Evolutionary conservation across 2,329 filamentous ascomycete species (phyloP).

Genomic region (Diaporthe helianthi): DNA sequence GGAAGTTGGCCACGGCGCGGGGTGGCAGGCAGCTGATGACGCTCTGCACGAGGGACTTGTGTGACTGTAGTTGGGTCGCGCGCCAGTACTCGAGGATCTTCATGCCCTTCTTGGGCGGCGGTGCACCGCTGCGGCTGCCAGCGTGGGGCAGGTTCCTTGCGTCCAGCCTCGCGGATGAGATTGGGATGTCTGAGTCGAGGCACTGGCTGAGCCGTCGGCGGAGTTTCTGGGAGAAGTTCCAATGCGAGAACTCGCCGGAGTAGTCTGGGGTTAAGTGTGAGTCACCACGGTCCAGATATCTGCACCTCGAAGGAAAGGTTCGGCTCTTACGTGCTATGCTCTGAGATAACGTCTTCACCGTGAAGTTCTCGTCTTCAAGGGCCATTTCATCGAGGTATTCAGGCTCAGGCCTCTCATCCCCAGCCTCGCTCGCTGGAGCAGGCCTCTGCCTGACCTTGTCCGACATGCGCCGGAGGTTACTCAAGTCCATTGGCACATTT

Average conservation of each 20-base stretch:
- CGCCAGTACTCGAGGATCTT: slow-evolving; percentile 50
- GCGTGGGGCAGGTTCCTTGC: slow-evolving; percentile 37
- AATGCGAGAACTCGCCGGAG: slow-evolving; percentile 60
- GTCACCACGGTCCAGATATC: not conserved
- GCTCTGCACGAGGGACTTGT: slow-evolving; percentile 45
- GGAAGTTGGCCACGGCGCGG: slow-evolving; percentile 54
- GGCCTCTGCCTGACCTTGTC: slow-evolving; percentile 32
- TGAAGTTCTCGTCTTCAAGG: slow-evolving; percentile 49
- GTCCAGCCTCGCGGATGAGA: slow-evolving; percentile 25
- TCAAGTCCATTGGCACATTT: slow-evolving; percentile 35
- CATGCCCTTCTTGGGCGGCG: slow-evolving; percentile 33
- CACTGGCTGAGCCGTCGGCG: slow-evolving; percentile 32
- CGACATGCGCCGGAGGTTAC: slow-evolving; percentile 36
- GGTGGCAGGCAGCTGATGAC: slow-evolving; percentile 53
- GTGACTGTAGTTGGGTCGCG: slow-evolving; percentile 53
- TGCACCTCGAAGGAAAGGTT: not conserved
- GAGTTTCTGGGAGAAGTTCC: slow-evolving; percentile 61
- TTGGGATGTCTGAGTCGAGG: slow-evolving; percentile 21
- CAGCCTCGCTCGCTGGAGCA: slow-evolving; percentile 28
- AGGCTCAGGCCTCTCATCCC: slow-evolving; percentile 32
- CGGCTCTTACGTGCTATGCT: slow-evolving; percentile 49
- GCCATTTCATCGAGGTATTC: slow-evolving; percentile 38
- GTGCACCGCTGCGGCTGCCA: not conserved
- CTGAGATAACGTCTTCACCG: slow-evolving; percentile 49
- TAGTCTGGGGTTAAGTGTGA: slow-evolving; percentile 48